Base-by-base conservation (phyloP, 2,329 filamentous ascomycete genomes). In the Sarocladiaceae sp. region DNA sequence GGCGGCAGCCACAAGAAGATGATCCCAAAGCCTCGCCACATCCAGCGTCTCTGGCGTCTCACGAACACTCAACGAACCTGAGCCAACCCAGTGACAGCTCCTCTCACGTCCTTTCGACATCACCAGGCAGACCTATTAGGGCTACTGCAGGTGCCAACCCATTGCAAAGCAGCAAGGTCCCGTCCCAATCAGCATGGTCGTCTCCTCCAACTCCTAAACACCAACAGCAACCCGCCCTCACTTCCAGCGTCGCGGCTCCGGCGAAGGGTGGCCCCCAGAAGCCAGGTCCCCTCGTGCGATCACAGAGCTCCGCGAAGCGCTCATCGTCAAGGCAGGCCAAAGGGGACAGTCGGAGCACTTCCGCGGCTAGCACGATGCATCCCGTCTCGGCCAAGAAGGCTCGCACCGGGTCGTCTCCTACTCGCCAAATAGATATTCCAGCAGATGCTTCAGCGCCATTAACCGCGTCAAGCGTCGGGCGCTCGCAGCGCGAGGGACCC, bases 361-460 rank as follows among this genome's bases (percentile, higher is more conserved):
- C 32, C 16, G 24, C 45, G 33, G 59, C 57, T 32, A 41, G 48
- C 31, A 47, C 45, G 43, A 66, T 65, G 62, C 54, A 65, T 41
- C 55, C 59, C 3, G 60, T 57, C 6, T 62, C 63, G 9, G 48
- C 61, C 19, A 78, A 77, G 59, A 77, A 70, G 57, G 58, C 68
- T 50, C 66, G 70, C 41, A 67, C 62, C 23, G 72, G 72, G 42
- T 63, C 70, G 4, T 64, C 64, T 11, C 67, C 71, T 13, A 70
- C 73, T 9, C 58, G 63, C 23, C 65, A 58, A 39, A 63, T 74
- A 44, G 66, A 74, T 21, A 61, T 76, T 23, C 61, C 64, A 35
- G 53, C 55, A 26, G 47, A 52, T 16, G 51, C 57, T 47, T 52
- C 55, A 16, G 49, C 44, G 6, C 44, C 50, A 34, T 48, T 44